phyloP scores from a whole-genome alignment of 164 flowering plant genomes.

The Umbellularia californica region DNA sequence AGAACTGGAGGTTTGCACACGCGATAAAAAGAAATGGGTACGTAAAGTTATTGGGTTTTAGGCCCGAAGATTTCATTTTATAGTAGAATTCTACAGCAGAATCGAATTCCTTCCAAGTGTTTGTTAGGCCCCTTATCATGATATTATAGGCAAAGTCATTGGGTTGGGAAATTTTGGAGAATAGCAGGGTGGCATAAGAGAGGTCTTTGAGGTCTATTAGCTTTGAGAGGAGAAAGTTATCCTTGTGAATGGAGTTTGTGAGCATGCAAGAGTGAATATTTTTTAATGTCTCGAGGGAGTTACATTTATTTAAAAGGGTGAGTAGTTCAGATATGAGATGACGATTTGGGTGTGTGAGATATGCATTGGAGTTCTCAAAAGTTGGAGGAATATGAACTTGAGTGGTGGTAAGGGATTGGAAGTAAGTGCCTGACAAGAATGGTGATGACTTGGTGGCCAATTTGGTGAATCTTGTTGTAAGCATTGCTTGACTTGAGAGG shows the following conservation, averaged over 20 bases:
- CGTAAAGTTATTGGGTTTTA: constrained; percentile 39
- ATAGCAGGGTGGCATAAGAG: constrained; percentile 39
- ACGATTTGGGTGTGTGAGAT: not conserved
- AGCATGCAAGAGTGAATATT: constrained; percentile 26
- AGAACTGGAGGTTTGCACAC: constrained; percentile 22
- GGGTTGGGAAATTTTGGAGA: constrained; percentile 32
- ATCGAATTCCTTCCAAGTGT: constrained; percentile 38
- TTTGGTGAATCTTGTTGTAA: not conserved
- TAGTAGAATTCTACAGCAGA: constrained; percentile 33
- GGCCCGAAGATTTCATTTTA: constrained; percentile 39
- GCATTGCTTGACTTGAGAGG: not conserved
- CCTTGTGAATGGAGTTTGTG: constrained; percentile 34
- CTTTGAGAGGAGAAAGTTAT: constrained; percentile 47
- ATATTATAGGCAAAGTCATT: constrained; percentile 56
- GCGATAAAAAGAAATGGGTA: constrained; percentile 42
- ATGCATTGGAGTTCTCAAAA: not conserved
- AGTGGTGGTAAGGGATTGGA: not conserved
- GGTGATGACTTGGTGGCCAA: not conserved
- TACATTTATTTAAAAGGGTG: constrained; percentile 31
- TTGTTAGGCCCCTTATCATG: constrained; percentile 60
- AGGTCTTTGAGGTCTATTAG: constrained; percentile 46
- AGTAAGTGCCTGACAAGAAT: not conserved
- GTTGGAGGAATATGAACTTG: not conserved
- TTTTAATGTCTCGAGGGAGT: constrained; percentile 31
- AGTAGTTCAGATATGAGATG: constrained; percentile 16